Base-by-base conservation (phyloP, 2,329 filamentous ascomycete genomes). In the Epichloe gansuensis region DNA sequence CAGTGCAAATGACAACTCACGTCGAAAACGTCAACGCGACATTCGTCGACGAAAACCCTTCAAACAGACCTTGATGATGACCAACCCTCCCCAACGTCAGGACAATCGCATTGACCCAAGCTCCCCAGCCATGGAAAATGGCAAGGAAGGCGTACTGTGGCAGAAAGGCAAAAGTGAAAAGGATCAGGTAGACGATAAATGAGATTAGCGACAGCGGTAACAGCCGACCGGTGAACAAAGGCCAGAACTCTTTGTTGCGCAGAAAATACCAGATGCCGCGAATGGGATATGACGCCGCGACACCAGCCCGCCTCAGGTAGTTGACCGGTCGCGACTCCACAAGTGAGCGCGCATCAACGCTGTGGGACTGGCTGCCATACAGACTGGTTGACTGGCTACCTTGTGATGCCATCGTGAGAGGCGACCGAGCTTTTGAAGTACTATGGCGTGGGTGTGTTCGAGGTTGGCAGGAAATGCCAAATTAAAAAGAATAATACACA, bases 71-170 rank as follows among this genome's bases (percentile, higher is more conserved):
- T 58, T 74, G 71, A 87, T 82, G 51, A 89, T 84, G 41, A 90
- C 82, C 58, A 88, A 72, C 0, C 85, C 86, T 85, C 45, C 88
- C 88, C n/a, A 98, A 75, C 0, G 95, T 88, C 46, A 97, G 74
- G 57, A 97, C 84, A 0, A 88, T 82, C 3, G 86, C 90, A 61
- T 89, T 96, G 53, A 95, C 70, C 87, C 89, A 95, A n/a, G 93
- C 93, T 34, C 83, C 84, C 54, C 82, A 78, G 23, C 86, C 86
- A 61, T 97, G 91, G 66, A 96, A 97, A 59, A 97, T 80, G 15
- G 86, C 83, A 23, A 98, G 78, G 62, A 98, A 88, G 1, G 88
- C 87, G 52, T 89, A 89, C 65, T 97, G 88, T 0, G 91, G 91
- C 3, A 96, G 71, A 60, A 95, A 97, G 1, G 88, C 76, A 68